Evolutionary conservation across 2,329 filamentous ascomycete genomes (phyloP).

Genomic region (Xylaria arbuscula): DNA sequence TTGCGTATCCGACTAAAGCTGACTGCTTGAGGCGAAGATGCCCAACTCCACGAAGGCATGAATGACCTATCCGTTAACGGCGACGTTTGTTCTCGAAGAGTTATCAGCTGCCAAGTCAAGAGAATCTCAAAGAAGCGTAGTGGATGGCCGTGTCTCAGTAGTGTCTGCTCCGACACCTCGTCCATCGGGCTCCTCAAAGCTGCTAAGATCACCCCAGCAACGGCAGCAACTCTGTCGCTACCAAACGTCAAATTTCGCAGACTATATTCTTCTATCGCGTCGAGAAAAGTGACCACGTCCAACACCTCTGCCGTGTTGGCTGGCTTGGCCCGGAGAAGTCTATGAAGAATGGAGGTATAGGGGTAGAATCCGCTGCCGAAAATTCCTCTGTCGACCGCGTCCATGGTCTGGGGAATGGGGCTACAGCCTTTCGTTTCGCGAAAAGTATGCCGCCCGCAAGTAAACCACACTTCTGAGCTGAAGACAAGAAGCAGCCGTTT

Average conservation of each 20-base stretch:
- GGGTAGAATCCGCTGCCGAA: no score
- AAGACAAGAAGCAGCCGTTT: neutral
- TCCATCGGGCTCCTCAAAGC: neutral
- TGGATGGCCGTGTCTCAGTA: slow-evolving; percentile 14
- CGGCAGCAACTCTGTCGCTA: slow-evolving; percentile 8
- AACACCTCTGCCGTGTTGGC: no score
- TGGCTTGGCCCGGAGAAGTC: no score
- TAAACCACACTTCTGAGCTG: slow-evolving; percentile 1
- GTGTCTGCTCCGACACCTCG: neutral
- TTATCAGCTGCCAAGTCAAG: neutral
- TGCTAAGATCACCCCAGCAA: slow-evolving; percentile 1
- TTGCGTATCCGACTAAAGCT: no score
- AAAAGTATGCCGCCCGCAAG: neutral
- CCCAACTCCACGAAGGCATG: slow-evolving; percentile 14
- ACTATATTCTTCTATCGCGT: neutral
- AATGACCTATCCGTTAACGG: neutral
- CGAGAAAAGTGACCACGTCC: no score
- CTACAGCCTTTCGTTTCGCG: neutral
- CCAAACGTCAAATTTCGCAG: no score
- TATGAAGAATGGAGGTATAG: no score
- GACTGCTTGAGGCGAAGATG: no score
- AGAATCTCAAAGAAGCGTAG: slow-evolving; percentile 1
- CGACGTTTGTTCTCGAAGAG: neutral
- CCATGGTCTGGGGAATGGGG: neutral
- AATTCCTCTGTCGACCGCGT: neutral